Percentiles rank a stretch among this genome's conserved stretches.
Evolutionary conservation across 1,284 basidiomycete genomes (phyloP).

Genomic region (Ustilago bromivora): DNA sequence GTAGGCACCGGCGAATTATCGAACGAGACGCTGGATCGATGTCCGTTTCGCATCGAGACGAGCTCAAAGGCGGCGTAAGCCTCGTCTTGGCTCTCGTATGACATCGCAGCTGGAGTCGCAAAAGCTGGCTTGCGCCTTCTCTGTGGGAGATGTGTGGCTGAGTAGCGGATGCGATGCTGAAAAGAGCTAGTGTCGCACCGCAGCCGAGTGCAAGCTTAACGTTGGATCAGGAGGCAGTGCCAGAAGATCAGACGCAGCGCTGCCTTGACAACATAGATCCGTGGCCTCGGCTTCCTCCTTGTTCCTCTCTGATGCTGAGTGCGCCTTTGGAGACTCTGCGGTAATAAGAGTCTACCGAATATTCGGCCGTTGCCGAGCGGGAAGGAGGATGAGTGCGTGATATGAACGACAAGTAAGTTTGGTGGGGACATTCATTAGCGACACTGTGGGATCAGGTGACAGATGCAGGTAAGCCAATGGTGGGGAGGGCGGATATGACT

Average conservation of each 20-base stretch:
- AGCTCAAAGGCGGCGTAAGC: conserved; percentile 48
- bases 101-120: conserved; percentile 12
- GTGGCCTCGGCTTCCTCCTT: too few species aligned
- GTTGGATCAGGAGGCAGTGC: background rate
- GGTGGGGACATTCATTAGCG: too few species aligned
- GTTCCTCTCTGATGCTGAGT: too few species aligned
- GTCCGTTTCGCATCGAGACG: conserved; percentile 46
- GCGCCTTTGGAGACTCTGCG: background rate
- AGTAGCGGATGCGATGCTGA: background rate
- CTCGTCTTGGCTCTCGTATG: conserved; percentile 50
- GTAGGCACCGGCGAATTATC: conserved; percentile 24
- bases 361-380: too few species aligned
- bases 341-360: too few species aligned
- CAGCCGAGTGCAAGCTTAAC: background rate
- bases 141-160: background rate
- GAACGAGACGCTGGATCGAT: conserved; percentile 30
- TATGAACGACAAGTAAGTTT: too few species aligned
- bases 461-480: too few species aligned
- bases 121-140: background rate
- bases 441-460: too few species aligned
- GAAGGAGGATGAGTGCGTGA: too few species aligned
- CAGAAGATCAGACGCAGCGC: background rate
- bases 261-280: background rate
- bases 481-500: too few species aligned
- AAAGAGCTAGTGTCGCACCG: background rate